phyloP scores from a whole-genome alignment of 352 stramenopile species.

The Phytophthora macrochlamydospora region DNA sequence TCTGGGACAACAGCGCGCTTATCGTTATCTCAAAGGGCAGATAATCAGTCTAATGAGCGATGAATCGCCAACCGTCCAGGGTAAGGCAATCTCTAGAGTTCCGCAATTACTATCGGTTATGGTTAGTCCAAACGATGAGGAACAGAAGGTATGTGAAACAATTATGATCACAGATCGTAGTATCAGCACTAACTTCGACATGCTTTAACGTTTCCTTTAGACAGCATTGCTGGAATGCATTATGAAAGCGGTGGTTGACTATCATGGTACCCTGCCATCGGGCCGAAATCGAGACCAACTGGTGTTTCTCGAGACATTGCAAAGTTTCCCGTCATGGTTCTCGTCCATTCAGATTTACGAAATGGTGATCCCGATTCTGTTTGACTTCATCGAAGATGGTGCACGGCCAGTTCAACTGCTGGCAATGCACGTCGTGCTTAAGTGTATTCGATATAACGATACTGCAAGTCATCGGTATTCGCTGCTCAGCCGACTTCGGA shows the following conservation, averaged over 20 bases:
- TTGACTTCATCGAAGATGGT: constrained; percentile 79
- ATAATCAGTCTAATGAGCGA: constrained; percentile 68
- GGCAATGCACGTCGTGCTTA: constrained; percentile 67
- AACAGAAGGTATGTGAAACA: constrained; percentile 59
- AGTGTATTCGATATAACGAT: constrained; percentile 73
- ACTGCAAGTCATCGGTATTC: constrained; percentile 71
- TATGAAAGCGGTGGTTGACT: constrained; percentile 75
- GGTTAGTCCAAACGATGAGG: constrained; percentile 59
- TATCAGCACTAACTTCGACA: neutral
- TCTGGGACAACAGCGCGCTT: constrained; percentile 59
- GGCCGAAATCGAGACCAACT: constrained; percentile 78
- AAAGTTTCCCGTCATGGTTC: constrained; percentile 63
- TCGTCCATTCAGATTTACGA: constrained; percentile 72
- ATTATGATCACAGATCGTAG: neutral
- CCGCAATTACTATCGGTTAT: constrained; percentile 58
- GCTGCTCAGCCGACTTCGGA: constrained; percentile 67
- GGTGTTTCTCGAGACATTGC: constrained; percentile 64
- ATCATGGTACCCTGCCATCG: constrained; percentile 66
- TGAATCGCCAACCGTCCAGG: constrained; percentile 62
- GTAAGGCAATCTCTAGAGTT: constrained; percentile 58
- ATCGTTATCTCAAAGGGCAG: constrained; percentile 68
- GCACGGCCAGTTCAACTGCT: constrained; percentile 74
- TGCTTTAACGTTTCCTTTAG: constrained; percentile 23
- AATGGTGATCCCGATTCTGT: constrained; percentile 76
- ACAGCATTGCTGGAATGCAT: constrained; percentile 51